Base-by-base conservation (phyloP, 2,329 filamentous ascomycete genomes). In the Cordyceps tenuipes region DNA sequence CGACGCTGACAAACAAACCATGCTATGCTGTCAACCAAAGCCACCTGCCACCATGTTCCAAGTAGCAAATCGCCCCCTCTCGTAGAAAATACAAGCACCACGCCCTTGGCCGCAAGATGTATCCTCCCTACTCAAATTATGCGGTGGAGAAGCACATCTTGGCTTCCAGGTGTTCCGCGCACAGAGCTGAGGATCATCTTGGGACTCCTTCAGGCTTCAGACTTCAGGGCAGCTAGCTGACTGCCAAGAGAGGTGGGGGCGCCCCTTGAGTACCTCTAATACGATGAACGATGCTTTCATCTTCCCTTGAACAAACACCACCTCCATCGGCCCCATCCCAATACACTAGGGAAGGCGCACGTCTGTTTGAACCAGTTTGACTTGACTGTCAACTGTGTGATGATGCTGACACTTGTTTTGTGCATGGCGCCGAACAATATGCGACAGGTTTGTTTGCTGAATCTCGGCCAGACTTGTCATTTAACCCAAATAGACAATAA, bases 321-420 rank as follows among this genome's bases (percentile, higher is more conserved):
- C 46, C 23, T 23, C 23, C 23, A 50, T 57, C 34, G 31, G 21
- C 12, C 34, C 34, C 34, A 10, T 36, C 34, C 34, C 34, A 36
- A 36, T 1, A 36, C 34, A 36, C 34, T 36, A 13, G 7, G 8
- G 29, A 21, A 50, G 29, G n/a, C 46, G 17, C 23, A 26, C 34
- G 50, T 41, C 34, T 44, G 17, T 31, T 43, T 31, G 8, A 23
- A 4, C 46, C 17, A 47, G 26, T 5, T 31, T 15, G 17, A n/a
- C 26, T 26, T 23, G 29, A 5, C 23, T 10, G 34, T 29, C 26
- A 52, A 39, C 29, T 19, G 39, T 19, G 39, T 19, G 48, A 59
- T 59, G 56, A 59, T 59, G 56, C 56, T 52, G 56, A 59, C 47
- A 58, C 36, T 50, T 39, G 9, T 59, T 6, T 50, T 39, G 9